phyloP scores from a whole-genome alignment of 202 grass and related monocot genomes.

The Panicum virgatum region DNA sequence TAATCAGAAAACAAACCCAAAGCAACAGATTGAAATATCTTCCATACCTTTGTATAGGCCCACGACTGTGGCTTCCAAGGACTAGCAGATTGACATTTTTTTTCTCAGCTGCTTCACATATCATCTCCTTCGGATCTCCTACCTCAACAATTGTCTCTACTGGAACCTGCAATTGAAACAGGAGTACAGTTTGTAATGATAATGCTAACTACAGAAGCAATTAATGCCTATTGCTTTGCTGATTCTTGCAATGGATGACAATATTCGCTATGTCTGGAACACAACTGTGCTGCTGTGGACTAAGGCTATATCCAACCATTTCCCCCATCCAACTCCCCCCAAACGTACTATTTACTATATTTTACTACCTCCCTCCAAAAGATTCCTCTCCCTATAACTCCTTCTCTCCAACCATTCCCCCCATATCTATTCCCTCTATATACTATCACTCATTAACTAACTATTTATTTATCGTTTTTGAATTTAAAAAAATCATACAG shows the following conservation, averaged over 20 bases:
- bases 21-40: background rate
- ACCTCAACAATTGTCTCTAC: conserved; percentile 58
- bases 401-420: too few relatives aligned
- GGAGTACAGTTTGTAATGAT: background rate
- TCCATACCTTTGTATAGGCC: conserved; percentile 57
- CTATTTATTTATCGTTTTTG: too few relatives aligned
- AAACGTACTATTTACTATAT: too few relatives aligned
- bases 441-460: too few relatives aligned
- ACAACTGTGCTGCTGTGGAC: background rate
- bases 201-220: background rate
- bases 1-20: background rate
- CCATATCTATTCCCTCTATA: too few relatives aligned
- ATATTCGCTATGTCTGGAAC: background rate
- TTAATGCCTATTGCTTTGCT: background rate
- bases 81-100: conserved; percentile 61
- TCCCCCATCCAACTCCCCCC: too few relatives aligned
- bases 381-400: too few relatives aligned
- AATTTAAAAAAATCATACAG: too few relatives aligned
- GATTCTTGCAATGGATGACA: background rate
- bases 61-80: conserved; percentile 67
- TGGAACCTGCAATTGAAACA: conserved; percentile 38
- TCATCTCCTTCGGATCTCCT: conserved; percentile 72
- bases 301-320: too few relatives aligned
- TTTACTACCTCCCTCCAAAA: too few relatives aligned
- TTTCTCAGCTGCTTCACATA: conserved; percentile 59